Evolutionary conservation across 768 basidiomycete species (phyloP), one percentile per base, ranked within the genome.

Genomic region (Melanogaster broomeanus): DNA sequence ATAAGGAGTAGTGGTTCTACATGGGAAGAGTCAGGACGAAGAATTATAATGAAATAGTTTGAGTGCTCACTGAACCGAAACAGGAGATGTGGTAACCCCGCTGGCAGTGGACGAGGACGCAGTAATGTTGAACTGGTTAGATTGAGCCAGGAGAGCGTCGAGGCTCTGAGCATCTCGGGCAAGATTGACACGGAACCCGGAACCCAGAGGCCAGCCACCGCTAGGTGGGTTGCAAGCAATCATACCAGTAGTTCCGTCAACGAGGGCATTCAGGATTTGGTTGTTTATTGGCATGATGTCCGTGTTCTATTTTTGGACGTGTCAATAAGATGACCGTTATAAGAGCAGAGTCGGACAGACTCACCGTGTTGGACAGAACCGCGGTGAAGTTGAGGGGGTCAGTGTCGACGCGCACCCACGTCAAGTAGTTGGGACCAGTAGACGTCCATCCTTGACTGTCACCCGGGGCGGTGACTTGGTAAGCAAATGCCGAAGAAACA

Each of bases 151-250:
- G 57, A 93, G 83, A 45, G 70, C 69, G 65, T 67, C 61, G 21
- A 79, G 70, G 48, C 81, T 45, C 18, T 77, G 49, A 3, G 74
- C 55, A 57, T 80, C 75, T 58, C 74, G 60, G 53, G 85, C 82
- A 24, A 94, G 67, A 73, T 93, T 90, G 69, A 95, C 77, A 50
- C 80, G 85, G 80, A 80, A 94, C 31, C 68, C 73, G 30, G 57
- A 48, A 49, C 85, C 87, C n/a, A 66, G 41, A 12, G 84, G 82
- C 84, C 87, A 92, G 15, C 86, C 86, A 27, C 74, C 76, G 45
- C 76, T 79, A 4, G 87, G 84, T 19, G 85, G 73, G 63, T 72
- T 76, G 48, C 86, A 72, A 21, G 57, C 62, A 37, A 74, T 64
- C 4, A 58, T 62, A 13, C 70, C 70, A 0, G 67, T 56, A 15